A percentile compares a stretch with the other conserved stretches of the same genome.
Conservation (phyloP, 768 basidiomycete genomes). For the Cystobasidium ongulense region DNA sequence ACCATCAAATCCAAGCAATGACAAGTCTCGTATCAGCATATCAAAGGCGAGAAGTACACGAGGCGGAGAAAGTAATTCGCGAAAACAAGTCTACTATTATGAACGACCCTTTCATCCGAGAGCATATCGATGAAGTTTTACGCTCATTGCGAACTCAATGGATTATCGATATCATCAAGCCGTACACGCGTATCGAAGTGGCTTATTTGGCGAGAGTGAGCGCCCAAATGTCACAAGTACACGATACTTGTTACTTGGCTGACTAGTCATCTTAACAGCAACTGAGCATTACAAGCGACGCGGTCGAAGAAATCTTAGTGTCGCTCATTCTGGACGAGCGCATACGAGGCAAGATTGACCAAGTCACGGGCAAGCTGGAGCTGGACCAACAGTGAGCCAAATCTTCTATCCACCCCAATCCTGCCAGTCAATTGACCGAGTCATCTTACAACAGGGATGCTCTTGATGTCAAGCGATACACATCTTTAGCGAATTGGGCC, state of each 20-base stretch:
- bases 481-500: constrained; percentile 72
- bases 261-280: constrained; percentile 54
- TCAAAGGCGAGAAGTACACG: constrained; percentile 88
- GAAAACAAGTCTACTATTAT: constrained; percentile 93
- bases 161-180: constrained; percentile 94
- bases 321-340: constrained; percentile 93
- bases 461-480: constrained; percentile 76
- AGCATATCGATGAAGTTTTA: constrained; percentile 93
- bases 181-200: constrained; percentile 88
- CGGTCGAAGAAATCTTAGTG: constrained; percentile 89
- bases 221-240: neutral
- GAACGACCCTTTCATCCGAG: constrained; percentile 86
- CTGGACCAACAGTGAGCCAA: constrained; percentile 61
- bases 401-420: neutral
- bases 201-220: constrained; percentile 81
- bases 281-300: constrained; percentile 82
- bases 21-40: constrained; percentile 94
- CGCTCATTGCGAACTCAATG: constrained; percentile 91
- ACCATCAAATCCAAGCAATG: constrained; percentile 96
- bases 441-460: constrained; percentile 56
- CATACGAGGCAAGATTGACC: constrained; percentile 92
- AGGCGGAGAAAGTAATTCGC: constrained; percentile 93
- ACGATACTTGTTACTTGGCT: neutral
- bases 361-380: constrained; percentile 85
- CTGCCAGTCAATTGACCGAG: neutral